A percentile compares a stretch with the other conserved stretches of the same genome.
Conservation (phyloP, 1,284 basidiomycete species). For the Rhodotorula sp. region DNA sequence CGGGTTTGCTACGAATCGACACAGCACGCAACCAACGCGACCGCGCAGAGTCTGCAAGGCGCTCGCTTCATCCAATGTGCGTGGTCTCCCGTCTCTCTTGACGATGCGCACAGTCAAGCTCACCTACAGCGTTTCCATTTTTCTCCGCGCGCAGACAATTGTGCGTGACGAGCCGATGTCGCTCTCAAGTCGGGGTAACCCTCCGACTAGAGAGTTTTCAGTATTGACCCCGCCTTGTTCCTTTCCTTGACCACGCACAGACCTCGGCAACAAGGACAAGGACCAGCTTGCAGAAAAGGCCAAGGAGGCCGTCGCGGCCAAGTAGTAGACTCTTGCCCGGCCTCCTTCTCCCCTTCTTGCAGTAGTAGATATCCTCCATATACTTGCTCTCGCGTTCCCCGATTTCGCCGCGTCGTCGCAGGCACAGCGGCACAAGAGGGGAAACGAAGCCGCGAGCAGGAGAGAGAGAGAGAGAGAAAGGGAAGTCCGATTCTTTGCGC, state of each 20-base stretch:
- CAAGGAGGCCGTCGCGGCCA: constrained; percentile 18
- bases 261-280: constrained; percentile 28
- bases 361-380: background rate
- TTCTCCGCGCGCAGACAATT: constrained; percentile 23
- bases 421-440: no score
- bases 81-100: background rate
- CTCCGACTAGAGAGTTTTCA: no score
- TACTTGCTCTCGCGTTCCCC: background rate
- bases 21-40: constrained; percentile 74
- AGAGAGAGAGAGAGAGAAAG: background rate
- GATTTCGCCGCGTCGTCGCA: no score
- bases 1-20: background rate
- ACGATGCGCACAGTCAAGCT: background rate
- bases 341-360: background rate
- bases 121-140: background rate
- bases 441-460: no score
- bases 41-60: constrained; percentile 82
- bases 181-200: background rate
- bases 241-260: background rate
- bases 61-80: constrained; percentile 71
- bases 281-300: constrained; percentile 18
- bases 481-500: background rate
- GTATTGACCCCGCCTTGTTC: background rate
- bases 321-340: background rate
- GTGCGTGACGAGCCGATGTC: background rate